Base-by-base conservation (phyloP, 352 stramenopile genomes). In the Globisporangium carolinianum region DNA sequence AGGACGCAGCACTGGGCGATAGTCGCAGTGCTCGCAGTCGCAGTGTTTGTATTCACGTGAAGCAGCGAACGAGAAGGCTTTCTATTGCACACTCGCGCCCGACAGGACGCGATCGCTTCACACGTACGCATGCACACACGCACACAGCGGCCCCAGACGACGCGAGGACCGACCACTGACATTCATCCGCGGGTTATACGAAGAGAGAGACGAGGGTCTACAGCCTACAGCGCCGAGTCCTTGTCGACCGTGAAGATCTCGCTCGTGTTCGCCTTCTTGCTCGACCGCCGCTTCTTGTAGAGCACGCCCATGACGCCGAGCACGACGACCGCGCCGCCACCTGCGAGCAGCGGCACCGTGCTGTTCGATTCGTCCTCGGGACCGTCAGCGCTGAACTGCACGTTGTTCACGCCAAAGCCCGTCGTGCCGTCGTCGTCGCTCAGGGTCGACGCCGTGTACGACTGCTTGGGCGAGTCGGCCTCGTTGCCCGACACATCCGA, bases 171-270 rank as follows among this genome's bases (percentile, higher is more conserved):
- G 24, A 24, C 59, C 66, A 71, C 67, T 71, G 53, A 67, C 41
- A 70, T 60, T 68, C 50, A 71, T 56, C 51, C 53, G 54, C 58
- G 61, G 54, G 47, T 65, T 62, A 64, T 51, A 64, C 59, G 32
- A 14, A 42, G 18, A 53, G 15, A 39, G 48, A 41, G 35, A 53
- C n/a, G 18, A 38, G 51, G 38, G 59, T 46, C 45, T 37, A 49
- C 43, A 37, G 38, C 60, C 83, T 87, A 90, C 69, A 90, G 68
- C 4, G 75, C 77, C 53, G 80, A 90, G 66, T 80, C 76, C 72
- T 88, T 78, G 72, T 90, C 80, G 53, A 90, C 66, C 39, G 80
- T 90, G 61, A 90, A 90, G 69, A 90, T 90, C 47, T 68, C 73
- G 38, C 71, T 70, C 55, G 87, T 60, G 51, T 76, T 70, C 38